A percentile compares a stretch with the other conserved stretches of the same genome.
These are phyloP conservation scores for Eimeria falciformis DNA, from an alignment of 169 alveolate species.

Conservation along the genomic window DNA sequence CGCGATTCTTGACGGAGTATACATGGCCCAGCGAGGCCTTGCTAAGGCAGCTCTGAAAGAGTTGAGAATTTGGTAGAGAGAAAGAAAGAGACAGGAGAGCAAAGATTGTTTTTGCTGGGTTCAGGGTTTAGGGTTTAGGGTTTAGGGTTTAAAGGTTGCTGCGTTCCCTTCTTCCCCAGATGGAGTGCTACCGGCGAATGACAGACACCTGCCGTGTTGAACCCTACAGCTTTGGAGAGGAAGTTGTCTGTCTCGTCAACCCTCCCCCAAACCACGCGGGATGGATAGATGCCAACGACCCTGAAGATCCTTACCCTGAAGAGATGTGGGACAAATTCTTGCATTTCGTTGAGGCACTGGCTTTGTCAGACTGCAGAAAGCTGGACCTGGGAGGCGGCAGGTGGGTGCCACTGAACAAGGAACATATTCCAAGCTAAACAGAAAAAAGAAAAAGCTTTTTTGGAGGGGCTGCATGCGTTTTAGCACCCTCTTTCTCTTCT, in stretches of 20 bases:
- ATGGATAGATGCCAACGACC: constrained; percentile 53
- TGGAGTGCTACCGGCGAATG: constrained; percentile 15
- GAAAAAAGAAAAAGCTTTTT: no score
- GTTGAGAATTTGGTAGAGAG: no score
- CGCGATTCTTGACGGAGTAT: no score
- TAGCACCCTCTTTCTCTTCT: no score
- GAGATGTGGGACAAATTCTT: constrained; percentile 30
- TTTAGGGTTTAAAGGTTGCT: background rate
- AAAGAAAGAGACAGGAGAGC: no score
- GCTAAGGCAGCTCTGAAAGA: no score
- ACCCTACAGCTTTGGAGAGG: background rate
- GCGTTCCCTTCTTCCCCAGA: background rate
- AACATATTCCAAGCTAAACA: no score
- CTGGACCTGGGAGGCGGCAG: constrained; percentile 57
- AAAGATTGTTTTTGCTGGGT: no score
- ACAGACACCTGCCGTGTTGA: constrained; percentile 18
- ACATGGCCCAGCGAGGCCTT: no score
- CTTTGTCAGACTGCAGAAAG: background rate
- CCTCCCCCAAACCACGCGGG: constrained; percentile 50
- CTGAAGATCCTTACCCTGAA: constrained; percentile 51
- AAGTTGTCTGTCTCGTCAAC: background rate
- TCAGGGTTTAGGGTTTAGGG: background rate
- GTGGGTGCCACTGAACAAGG: no score
- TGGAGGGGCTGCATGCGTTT: no score
- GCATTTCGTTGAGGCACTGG: background rate